A percentile compares a stretch with the other conserved stretches of the same genome.
These are phyloP conservation scores for Diplodia seriata DNA, from an alignment of 2,329 filamentous ascomycete species.

Conservation along the genomic window DNA sequence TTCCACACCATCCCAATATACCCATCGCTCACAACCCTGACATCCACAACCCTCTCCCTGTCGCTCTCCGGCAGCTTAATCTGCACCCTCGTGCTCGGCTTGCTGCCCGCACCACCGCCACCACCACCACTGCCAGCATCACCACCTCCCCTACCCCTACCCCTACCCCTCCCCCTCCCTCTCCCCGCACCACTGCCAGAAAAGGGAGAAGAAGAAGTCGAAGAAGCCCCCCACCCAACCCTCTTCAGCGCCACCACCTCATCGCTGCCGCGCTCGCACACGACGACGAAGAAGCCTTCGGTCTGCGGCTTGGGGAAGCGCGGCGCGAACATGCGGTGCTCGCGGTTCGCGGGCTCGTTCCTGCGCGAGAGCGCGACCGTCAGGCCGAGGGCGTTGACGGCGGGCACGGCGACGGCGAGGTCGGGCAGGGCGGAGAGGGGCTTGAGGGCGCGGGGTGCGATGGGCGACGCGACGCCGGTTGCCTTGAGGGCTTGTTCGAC, in stretches of 20 bases:
- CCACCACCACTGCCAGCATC: neutral
- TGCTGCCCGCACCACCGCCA: constrained; percentile 48
- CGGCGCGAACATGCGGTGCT: constrained; percentile 82
- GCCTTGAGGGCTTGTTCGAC: constrained; percentile 53
- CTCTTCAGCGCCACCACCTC: constrained; percentile 88
- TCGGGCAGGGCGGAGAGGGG: constrained; percentile 73
- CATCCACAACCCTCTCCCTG: constrained; percentile 69
- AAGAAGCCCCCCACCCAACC: constrained; percentile 68
- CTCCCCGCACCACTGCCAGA: constrained; percentile 40
- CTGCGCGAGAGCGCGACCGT: constrained; percentile 69
- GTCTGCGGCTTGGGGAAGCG: constrained; percentile 92
- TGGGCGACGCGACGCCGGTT: no score
- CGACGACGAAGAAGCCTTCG: constrained; percentile 88
- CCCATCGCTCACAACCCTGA: constrained; percentile 82
- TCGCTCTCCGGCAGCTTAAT: constrained; percentile 66
- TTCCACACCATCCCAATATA: constrained; percentile 79
- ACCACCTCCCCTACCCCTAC: constrained; percentile 41
- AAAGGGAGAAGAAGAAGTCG: no score
- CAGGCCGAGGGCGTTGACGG: constrained; percentile 68
- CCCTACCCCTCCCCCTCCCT: constrained; percentile 36
- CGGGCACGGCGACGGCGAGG: constrained; percentile 66
- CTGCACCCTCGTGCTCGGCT: constrained; percentile 55
- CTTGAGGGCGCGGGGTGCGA: constrained; percentile 64
- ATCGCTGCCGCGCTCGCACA: constrained; percentile 70
- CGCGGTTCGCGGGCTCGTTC: constrained; percentile 68